Evolutionary conservation across 1,284 basidiomycete species (phyloP), one percentile per base, ranked within the genome.

Genomic region (Mycena sp.): DNA sequence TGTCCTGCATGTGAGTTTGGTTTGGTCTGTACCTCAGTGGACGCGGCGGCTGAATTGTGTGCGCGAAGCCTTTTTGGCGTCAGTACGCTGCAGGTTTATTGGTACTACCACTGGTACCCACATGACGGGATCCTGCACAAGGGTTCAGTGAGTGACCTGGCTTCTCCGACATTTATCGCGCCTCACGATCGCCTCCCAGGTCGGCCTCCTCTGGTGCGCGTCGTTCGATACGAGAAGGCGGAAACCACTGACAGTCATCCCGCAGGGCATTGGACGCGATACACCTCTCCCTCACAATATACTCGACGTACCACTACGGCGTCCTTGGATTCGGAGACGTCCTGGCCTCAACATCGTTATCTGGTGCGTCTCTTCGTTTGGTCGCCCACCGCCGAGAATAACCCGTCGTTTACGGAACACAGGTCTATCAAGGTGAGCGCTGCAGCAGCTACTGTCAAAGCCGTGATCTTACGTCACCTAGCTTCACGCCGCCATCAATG

Each of bases 1-100:
- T 60, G 7, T 58, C 61, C 3, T 45, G 29, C 57, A 57, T 67
- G 65, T 67, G 23, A 4, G 57, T 28, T 9, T 26, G 12, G 23
- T 25, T 19, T 21, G 14, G n/a, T 37, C 44, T 59, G 4, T 10
- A n/a, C 17, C n/a, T 7, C 17, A 25, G 28, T 28, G 11, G 4
- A 35, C 7, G 7, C 32, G 14, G 32, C 7, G 9, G 17, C 58
- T 52, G 17, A 30, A 46, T 44, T 25, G 12, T 38, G 25, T 14
- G 17, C 25, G 2, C 25, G 17, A 53, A 82, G 80, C n/a, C 69
- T 81, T 4, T 81, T 78, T 57, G 80, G 80, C 2, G 69, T 80
- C 29, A 80, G 79, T 4, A 75, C 76, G 55, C 72, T 81, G 2
- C 81, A 82, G 59, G 72, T 75, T 3, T 80, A 77, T 65, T 68